Evolutionary conservation across 106 monocot species (phyloP).

Genomic region (Dendrobium officinale): DNA sequence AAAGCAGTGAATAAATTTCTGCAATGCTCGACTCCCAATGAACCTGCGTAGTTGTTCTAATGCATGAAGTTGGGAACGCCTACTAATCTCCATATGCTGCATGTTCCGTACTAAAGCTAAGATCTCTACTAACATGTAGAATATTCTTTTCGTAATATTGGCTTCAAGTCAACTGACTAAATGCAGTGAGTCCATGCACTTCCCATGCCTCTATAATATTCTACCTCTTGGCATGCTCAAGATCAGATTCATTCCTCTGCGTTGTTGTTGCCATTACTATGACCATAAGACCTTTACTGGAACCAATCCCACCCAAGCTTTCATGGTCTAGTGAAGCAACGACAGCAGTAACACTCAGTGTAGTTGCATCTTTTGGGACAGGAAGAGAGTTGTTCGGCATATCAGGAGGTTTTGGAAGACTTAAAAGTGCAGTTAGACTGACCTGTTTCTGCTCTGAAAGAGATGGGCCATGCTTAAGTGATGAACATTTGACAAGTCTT

Average conservation of each 20-base stretch:
- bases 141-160: slow-evolving; percentile 59
- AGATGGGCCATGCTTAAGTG: slow-evolving; percentile 51
- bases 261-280: slow-evolving; percentile 97
- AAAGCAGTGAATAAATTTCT: slow-evolving; percentile 76
- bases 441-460: slow-evolving; percentile 45
- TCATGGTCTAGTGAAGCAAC: slow-evolving; percentile 85
- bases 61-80: slow-evolving; percentile 56
- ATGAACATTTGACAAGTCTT: slow-evolving; percentile 31
- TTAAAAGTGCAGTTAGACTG: slow-evolving; percentile 58
- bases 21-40: slow-evolving; percentile 59
- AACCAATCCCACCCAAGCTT: slow-evolving; percentile 75
- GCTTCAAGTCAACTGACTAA: slow-evolving; percentile 54
- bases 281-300: slow-evolving; percentile 93
- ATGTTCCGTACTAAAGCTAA: slow-evolving; percentile 75
- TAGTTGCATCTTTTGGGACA: slow-evolving; percentile 68
- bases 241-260: slow-evolving; percentile 71
- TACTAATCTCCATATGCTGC: slow-evolving; percentile 70
- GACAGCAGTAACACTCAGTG: slow-evolving; percentile 77
- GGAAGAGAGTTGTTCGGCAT: slow-evolving; percentile 30
- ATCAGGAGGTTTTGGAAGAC: slow-evolving; percentile 66
- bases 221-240: slow-evolving; percentile 90
- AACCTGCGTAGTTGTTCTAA: slow-evolving; percentile 35
- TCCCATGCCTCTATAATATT: slow-evolving; percentile 92
- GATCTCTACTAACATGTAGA: slow-evolving; percentile 80
- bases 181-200: slow-evolving; percentile 84